Evolutionary conservation across 805 yeast genomes (phyloP), one percentile per base, ranked within the genome.

Genomic region (Lachancea cidri): DNA sequence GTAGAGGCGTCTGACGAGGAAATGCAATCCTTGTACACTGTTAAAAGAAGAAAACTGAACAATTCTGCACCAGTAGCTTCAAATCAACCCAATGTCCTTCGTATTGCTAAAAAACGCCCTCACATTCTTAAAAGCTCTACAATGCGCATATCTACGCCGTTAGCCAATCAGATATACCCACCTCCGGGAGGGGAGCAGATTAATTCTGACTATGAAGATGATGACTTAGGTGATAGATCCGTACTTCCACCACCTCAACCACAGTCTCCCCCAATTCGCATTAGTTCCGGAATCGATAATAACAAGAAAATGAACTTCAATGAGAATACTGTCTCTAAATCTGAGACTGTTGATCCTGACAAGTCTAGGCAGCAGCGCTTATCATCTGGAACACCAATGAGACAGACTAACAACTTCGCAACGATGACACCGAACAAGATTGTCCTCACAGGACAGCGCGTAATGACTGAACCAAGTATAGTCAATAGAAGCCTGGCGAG

Each of bases 161-260:
- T 67, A 35, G 61, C 70, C 3, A 63, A 66, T 35, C 71, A 68
- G 41, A 58, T 68, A 7, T 68, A 56, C 42, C 70, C 71, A 9
- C 56, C 53, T n/a, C 48, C 48, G 24, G 33, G 32, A 25, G 46
- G 17, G 35, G 42, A 33, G 11, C 49, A 53, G 19, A 52, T 57
- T 18, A 59, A 60, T 38, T 59, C 64, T 0, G 58, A 54, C 34
- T 44, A 40, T 20, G 47, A 44, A 29, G 50, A 49, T 29, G 54
- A 51, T 19, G 62, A 56, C 5, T 41, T 47, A 13, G 61, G 49
- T 2, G 65, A 62, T 29, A 55, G 61, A 27, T 63, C 66, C 3
- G 50, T 62, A 18, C 47, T 63, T 41, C 66, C 66, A 11, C 67
- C 67, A n/a, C 67, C 67, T 17, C 51, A 57, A 9, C 66, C 66